Base-by-base conservation (phyloP, 1,284 basidiomycete genomes). In the Sporisorium sorghi region DNA sequence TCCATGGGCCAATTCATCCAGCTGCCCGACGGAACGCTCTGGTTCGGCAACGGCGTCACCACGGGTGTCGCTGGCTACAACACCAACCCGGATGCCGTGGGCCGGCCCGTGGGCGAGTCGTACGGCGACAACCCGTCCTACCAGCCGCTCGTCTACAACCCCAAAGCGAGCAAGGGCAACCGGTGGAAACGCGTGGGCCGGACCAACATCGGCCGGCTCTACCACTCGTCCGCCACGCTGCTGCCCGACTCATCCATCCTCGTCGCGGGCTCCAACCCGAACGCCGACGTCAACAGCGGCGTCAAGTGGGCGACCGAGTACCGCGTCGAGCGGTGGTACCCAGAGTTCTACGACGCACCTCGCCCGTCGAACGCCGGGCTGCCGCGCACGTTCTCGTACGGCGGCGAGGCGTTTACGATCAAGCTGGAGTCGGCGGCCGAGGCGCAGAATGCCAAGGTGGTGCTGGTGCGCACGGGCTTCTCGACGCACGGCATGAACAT, bases 401-500 rank as follows among this genome's bases (percentile, higher is more conserved):
- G 81, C 30, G 78, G 80, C 11, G 39, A 62, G 8, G 62, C 44
- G 8, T 80, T 82, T 67, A 65, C 68, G 24, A 32, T 82, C 50
- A 74, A 32, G 15, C 50, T 80, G 24, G 19, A 26, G 57, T 56
- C 56, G 6, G 67, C 69, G 1, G 35, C 58, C 0, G 42, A 73
- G 10, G 92, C 73, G 17, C 23, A 44, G 30, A 77, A 77, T 33
- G 63, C 77, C 51, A 91, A 89, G 15, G 91, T 95, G 17, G 89
- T 90, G 57, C 85, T 98, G 71, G 87, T 93, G 66, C 91, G 96
- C 59, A 89, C 90, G 32, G 95, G 95, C 4, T 97, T 94, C 87
- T 93, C 93, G 0, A 97, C 94, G 0, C 95, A 97, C 85, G 94
- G 90, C 17, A 92, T 97, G 90, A 94, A 95, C 87, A 94, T 93